Evolutionary conservation across 164 flowering plant genomes (phyloP), one percentile per base, ranked within the genome.

Genomic region (Litsea cubeba): DNA sequence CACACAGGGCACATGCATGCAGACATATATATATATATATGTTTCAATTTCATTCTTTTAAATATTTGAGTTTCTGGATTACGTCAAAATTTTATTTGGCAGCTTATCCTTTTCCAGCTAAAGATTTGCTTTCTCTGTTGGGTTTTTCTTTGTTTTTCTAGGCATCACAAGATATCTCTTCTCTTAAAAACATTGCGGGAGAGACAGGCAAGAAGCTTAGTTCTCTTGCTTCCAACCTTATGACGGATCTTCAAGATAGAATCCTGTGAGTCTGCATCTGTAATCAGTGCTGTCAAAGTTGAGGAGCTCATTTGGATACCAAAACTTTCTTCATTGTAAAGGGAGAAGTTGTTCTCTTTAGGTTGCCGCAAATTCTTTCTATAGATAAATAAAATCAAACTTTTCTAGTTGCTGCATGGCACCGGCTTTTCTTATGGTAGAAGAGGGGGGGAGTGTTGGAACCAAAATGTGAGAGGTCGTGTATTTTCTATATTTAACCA

Each of bases 131-230:
- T 20, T 25, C 24, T 30, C 40, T 10, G 7, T 7, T 35, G 46
- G 46, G 46, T 35, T 35, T 35, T 35, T 18, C 17, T 66, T 30
- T 22, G 5, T 3, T 30, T 32, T 62, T 26, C 51, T 87, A 94
- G 98, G 98, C 99, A 69, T 91, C 92, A 65, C 98, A 92, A 72
- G 99, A 96, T 77, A 80, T 94, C 26, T 89, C 97, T 32, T 88
- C 94, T 40, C 85, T 96, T 6, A 94, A 89, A 80, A 90, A 84
- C 78, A 92, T 94, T n/a, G 99, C 99, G 0, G 99, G 97, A 65
- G 98, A 94, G 82, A 94, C 99, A 0, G 95, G 98, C 76, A 96
- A 96, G 85, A 96, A 90, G 87, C 88, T 96, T 5, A 82, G 85
- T 82, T 85, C 95, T 23, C 24, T 94, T 18, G 98, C 97, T 10